phyloP scores from a whole-genome alignment of 305 asterid species.

The Coffea humblotiana region DNA sequence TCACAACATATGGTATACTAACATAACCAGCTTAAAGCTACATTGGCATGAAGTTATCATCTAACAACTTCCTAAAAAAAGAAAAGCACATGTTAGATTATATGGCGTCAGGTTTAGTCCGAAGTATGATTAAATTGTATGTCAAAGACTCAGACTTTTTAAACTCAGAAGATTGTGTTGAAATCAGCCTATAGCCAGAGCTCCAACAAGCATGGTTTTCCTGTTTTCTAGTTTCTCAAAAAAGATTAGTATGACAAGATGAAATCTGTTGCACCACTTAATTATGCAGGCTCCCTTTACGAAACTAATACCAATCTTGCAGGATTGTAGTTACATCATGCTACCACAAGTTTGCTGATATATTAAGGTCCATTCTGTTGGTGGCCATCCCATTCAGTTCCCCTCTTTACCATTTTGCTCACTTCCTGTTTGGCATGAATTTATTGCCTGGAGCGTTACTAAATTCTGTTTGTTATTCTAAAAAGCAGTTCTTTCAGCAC shows the following conservation, averaged over 20 bases:
- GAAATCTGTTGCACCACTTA: background rate
- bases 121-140: background rate
- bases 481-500: conserved; percentile 97
- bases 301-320: background rate
- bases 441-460: conserved; percentile 9
- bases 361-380: conserved; percentile 1
- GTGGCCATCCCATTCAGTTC: background rate
- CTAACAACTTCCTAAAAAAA: background rate
- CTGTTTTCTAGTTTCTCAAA: background rate
- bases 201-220: background rate
- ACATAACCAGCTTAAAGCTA: background rate
- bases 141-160: background rate
- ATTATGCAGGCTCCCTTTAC: background rate
- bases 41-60: background rate
- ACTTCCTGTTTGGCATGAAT: background rate
- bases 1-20: background rate
- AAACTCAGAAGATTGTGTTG: background rate
- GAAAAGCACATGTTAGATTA: background rate
- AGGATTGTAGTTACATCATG: background rate
- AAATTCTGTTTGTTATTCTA: conserved; percentile 32
- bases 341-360: background rate
- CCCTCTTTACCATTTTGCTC: background rate
- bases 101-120: background rate
- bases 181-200: no score
- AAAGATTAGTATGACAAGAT: background rate